phyloP scores from a whole-genome alignment of 2,329 filamentous ascomycete genomes.

The Colletotrichum musicola region DNA sequence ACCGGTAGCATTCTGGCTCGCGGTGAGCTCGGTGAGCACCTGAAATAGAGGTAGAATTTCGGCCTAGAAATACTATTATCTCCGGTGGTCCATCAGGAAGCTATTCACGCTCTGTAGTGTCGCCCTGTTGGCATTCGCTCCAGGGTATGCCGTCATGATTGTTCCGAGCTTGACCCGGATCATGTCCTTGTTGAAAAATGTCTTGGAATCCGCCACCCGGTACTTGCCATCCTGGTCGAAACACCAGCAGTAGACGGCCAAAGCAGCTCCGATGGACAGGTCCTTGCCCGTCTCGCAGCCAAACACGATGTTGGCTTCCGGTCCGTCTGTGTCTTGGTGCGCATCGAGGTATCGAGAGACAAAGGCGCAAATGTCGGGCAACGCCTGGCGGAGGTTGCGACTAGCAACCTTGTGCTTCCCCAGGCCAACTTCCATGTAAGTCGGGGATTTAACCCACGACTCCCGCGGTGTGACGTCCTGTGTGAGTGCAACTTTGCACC shows the following conservation, averaged over 20 bases:
- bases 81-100: conserved; percentile 78
- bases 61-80: conserved; percentile 38
- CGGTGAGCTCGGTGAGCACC: neutral
- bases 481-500: conserved; percentile 59
- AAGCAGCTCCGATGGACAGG: conserved; percentile 80
- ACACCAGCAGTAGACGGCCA: conserved; percentile 81
- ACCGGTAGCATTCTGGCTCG: conserved; percentile 1
- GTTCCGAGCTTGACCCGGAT: conserved; percentile 84
- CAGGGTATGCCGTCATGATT: conserved; percentile 83
- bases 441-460: conserved; percentile 52
- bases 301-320: conserved; percentile 61
- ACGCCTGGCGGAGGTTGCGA: conserved; percentile 80
- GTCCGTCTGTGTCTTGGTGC: conserved; percentile 1
- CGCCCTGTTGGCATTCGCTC: conserved; percentile 84
- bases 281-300: conserved; percentile 85
- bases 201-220: conserved; percentile 42
- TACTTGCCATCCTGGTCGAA: conserved; percentile 73
- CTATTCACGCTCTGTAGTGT: conserved; percentile 94
- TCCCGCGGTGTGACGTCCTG: conserved; percentile 59
- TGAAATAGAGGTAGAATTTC: conserved; percentile 13
- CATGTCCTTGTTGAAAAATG: conserved; percentile 75
- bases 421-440: conserved; percentile 70
- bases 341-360: conserved; percentile 54
- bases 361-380: conserved; percentile 74
- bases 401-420: conserved; percentile 82